Base-by-base conservation (phyloP, 2,329 filamentous ascomycete genomes). In the Ceratocystis papillata region DNA sequence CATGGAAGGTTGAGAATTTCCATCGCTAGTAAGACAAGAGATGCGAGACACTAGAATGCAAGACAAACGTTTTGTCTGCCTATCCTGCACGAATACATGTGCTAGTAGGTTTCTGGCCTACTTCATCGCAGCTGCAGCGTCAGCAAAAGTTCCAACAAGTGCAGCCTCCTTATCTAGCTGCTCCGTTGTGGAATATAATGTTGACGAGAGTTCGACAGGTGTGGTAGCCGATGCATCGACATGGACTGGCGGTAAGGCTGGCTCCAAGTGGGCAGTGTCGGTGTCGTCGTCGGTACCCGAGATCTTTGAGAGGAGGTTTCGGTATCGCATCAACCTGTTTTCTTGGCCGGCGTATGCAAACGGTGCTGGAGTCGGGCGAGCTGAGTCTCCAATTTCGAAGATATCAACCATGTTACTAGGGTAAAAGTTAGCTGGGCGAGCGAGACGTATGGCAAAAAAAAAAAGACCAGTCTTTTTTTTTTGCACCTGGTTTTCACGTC, bases 351-450 rank as follows among this genome's bases (percentile, higher is more conserved):
- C 77, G 70, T 81, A 79, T 30, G 75, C 75, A 64, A 81, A 82
- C 0, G 76, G 76, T 17, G 75, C 71, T 68, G 68, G 72, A 67
- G 69, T 75, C 71, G 70, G 77, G 71, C 68, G 73, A 63, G 72
- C 71, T 44, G 75, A 73, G 67, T 81, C 79, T 25, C 83, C 82
- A 45, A 81, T 79, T 69, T 86, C 83, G 74, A 86, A 87, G 60
- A 87, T 83, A 72, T 87, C 84, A 68, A 87, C 83, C 75, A 87
- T 82, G 71, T 86, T 85, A 71, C 84, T 87, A 37, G 33, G 45
- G 46, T 5, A 53, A 59, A 64, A 55, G 68, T 70, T 68, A 70
- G 69, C 33, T 37, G 8, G 10, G 33, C 33, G 33, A 37, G 33
- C 33, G 8, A 65, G 8, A 12, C 12, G 2, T 57, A 28, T 30